Evolutionary conservation across 805 yeast species (phyloP), one percentile per base, ranked within the genome.

Genomic region (Monosporozyma siamensis): DNA sequence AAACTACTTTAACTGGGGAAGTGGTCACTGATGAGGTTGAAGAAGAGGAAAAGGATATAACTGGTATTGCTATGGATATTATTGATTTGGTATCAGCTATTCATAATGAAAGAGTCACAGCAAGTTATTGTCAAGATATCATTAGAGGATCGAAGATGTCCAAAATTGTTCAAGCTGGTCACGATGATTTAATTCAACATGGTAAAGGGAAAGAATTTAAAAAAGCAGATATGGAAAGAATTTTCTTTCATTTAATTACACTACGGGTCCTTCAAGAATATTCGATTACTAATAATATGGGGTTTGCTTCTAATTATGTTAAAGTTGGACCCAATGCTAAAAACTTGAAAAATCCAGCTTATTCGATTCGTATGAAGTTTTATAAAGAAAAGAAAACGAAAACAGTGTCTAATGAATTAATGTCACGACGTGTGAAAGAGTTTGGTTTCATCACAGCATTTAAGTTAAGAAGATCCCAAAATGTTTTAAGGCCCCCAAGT

Each of bases 251-350:
- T 49, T 64, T 92, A 45, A 71, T 86, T 22, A 74, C 83, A 9
- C 77, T 78, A 44, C 74, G 76, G 20, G 71, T 79, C 11, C 59
- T 92, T 27, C 71, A 70, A 44, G 97, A 89, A 57, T 82, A 79
- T 53, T 74, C 87, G 2, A 67, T 80, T 5, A 75, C 79, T 70
- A 84, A 78, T 51, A 77, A 73, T 17, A 73, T 77, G n/a, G 94
- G 95, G 0, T 89, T 81, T 66, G 83, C 95, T 0, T 67, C 82
- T 2, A 82, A 83, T 41, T 90, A 90, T 54, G 73, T 89, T 4
- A 70, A 69, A 48, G 50, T 70, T 1, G 95, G 95, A 0, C 66
- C 69, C 1, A 64, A 70, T n/a, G 78, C 88, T 1, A 54, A 61
- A 12, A 55, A 54, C 1, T 67, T 87, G 1, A 52, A 81, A 40